Evolutionary conservation across 2,329 filamentous ascomycete species (phyloP).

Genomic region (Zasmidium citrigriseum): DNA sequence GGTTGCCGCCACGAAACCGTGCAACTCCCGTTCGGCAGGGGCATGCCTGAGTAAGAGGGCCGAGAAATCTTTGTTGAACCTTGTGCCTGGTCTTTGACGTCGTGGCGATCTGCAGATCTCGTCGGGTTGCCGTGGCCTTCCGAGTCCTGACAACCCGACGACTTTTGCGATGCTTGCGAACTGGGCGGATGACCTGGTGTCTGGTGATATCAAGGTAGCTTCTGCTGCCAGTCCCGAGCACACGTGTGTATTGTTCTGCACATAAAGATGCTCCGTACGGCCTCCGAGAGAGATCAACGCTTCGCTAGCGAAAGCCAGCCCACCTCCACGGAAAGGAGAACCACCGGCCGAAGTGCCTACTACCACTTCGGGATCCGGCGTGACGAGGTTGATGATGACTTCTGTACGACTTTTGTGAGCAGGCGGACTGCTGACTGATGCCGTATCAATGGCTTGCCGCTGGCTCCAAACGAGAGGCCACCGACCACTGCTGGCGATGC

Average conservation of each 20-base stretch:
- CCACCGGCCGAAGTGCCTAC: background rate
- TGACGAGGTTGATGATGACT: too few relatives aligned
- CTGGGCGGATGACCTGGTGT: background rate
- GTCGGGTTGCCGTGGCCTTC: background rate
- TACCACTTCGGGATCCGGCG: too few relatives aligned
- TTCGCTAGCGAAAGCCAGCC: background rate
- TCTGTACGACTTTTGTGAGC: too few relatives aligned
- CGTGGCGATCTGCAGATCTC: slow-evolving; percentile 1
- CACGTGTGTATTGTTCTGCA: background rate
- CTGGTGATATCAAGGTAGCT: background rate
- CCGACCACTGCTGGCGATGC: background rate
- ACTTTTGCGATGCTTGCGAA: background rate
- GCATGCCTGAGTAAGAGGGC: background rate
- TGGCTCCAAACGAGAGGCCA: background rate
- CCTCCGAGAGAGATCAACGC: too few relatives aligned
- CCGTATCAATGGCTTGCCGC: background rate
- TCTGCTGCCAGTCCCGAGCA: background rate
- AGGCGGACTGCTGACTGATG: background rate
- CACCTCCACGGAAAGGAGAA: background rate
- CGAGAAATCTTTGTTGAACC: slow-evolving; percentile 1
- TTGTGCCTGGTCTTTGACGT: background rate
- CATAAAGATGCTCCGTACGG: too few relatives aligned
- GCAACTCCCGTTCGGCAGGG: background rate
- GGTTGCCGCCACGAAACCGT: background rate
- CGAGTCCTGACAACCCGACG: background rate